These are phyloP conservation scores for Bipolaris zeicola DNA, from an alignment of 2,329 filamentous ascomycete species.

Conservation along the genomic window DNA sequence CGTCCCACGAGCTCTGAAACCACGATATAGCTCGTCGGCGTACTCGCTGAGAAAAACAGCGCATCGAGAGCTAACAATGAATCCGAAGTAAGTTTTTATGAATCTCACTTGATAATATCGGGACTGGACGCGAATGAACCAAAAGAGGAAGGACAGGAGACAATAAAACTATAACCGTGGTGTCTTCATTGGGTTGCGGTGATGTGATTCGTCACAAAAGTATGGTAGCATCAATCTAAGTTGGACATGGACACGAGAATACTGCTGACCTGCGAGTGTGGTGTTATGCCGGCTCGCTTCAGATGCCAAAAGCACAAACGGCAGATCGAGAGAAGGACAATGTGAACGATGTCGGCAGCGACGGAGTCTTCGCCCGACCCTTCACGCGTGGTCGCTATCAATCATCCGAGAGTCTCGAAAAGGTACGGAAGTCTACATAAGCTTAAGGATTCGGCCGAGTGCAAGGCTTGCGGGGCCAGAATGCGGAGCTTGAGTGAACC, in stretches of 20 bases:
- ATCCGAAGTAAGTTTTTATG: too few relatives aligned
- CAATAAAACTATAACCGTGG: background rate
- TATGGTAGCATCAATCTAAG: constrained; percentile 12
- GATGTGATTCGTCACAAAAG: constrained; percentile 3
- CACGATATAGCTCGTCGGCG: too few relatives aligned
- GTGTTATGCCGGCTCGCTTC: background rate
- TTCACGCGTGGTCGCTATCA: background rate
- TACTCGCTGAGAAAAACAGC: too few relatives aligned
- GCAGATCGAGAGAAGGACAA: background rate
- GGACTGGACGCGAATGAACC: background rate
- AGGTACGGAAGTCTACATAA: constrained; percentile 15
- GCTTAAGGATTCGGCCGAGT: constrained; percentile 19
- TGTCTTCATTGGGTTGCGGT: background rate
- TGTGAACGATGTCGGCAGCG: background rate
- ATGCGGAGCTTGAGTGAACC: constrained; percentile 20
- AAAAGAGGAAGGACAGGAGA: background rate
- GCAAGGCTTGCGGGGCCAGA: constrained; percentile 16
- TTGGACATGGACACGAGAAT: constrained; percentile 1
- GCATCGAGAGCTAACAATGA: too few relatives aligned
- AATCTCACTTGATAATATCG: too few relatives aligned
- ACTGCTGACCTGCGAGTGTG: background rate
- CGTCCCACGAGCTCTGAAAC: too few relatives aligned
- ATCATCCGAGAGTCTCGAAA: background rate
- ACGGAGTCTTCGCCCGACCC: too few relatives aligned
- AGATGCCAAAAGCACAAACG: background rate